phyloP scores from a whole-genome alignment of 2,329 filamentous ascomycete species.

The Escovopsis sp. region DNA sequence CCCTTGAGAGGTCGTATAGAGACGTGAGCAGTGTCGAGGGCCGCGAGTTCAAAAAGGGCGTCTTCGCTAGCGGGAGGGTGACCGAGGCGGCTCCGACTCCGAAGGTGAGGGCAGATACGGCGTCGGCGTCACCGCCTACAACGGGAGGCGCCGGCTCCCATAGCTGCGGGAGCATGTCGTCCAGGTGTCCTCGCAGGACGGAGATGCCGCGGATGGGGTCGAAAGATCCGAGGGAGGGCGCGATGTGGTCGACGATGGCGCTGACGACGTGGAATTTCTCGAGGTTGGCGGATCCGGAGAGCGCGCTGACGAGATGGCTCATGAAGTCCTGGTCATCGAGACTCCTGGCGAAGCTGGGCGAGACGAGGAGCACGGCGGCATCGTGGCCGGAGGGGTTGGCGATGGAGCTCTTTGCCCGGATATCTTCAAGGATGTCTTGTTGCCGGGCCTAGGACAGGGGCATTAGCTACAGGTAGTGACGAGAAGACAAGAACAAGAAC shows the following conservation, averaged over 20 bases:
- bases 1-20: slow-evolving; percentile 14
- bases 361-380: slow-evolving; percentile 35
- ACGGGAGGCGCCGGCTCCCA: slow-evolving; percentile 21
- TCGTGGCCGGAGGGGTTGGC: slow-evolving; percentile 18
- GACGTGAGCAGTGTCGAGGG: slow-evolving; percentile 40
- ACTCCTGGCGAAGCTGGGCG: slow-evolving; percentile 31
- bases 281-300: slow-evolving; percentile 28
- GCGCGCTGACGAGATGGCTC: slow-evolving; percentile 26
- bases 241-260: slow-evolving; percentile 42
- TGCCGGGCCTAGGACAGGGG: slow-evolving; percentile 4
- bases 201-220: slow-evolving; percentile 32
- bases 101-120: slow-evolving; percentile 28
- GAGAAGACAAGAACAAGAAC: neutral
- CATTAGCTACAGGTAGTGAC: neutral
- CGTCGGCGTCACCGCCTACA: slow-evolving; percentile 16
- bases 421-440: slow-evolving; percentile 9
- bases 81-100: slow-evolving; percentile 22
- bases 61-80: slow-evolving; percentile 59
- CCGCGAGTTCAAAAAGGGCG: slow-evolving; percentile 57
- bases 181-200: slow-evolving; percentile 29
- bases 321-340: slow-evolving; percentile 31
- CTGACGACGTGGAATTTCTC: slow-evolving; percentile 31
- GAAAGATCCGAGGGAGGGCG: slow-evolving; percentile 18
- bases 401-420: slow-evolving; percentile 12
- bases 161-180: slow-evolving; percentile 29